Base-by-base conservation (phyloP, 768 basidiomycete genomes). In the Dendrothele bispora region DNA sequence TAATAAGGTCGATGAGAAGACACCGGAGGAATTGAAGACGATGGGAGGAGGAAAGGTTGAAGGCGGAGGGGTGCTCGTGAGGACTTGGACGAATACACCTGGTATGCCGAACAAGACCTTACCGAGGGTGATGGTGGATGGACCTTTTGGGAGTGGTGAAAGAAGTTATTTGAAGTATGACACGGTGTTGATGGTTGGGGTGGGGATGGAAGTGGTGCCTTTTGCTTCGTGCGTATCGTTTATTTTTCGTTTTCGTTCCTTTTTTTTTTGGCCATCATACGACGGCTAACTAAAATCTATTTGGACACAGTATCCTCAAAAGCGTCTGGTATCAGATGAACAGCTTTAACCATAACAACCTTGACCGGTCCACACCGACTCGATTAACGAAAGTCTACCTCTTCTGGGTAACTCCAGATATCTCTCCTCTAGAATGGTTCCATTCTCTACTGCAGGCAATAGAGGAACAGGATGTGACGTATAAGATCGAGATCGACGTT, bases 281-380 rank as follows among this genome's bases (percentile, higher is more conserved):
- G 40, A 18, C 24, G 49, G n/a, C 17, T 12, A 32, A 10, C 30
- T 32, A 32, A 10, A 10, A 32, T 32, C 30, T 32, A n/a, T 17
- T 22, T 14, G 21, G n/a, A 40, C 39, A 32, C 54, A 88, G 86
- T 40, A 91, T 90, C 56, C 69, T 91, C 47, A 91, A 94, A 66
- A 85, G 86, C 14, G 90, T 94, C 59, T 95, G 92, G 92, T 98
- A 97, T 70, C 86, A 91, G 48, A 87, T 94, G 87, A 95, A 94
- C 70, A 86, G 86, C 68, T 77, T 91, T 58, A 80, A 86, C 59
- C 69, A 73, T 53, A 27, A 7, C 22, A 86, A 86, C 68, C 77
- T 91, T 58, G 79, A 86, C 59, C 69, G 73, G 53, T 80, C 79
- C 24, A 84, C 83, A 64, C 80, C 82, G 12, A 94, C 93, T 2